A percentile compares a stretch with the other conserved stretches of the same genome.
phyloP scores from a whole-genome alignment of 768 basidiomycete species.

The Tulasnella sp. region DNA sequence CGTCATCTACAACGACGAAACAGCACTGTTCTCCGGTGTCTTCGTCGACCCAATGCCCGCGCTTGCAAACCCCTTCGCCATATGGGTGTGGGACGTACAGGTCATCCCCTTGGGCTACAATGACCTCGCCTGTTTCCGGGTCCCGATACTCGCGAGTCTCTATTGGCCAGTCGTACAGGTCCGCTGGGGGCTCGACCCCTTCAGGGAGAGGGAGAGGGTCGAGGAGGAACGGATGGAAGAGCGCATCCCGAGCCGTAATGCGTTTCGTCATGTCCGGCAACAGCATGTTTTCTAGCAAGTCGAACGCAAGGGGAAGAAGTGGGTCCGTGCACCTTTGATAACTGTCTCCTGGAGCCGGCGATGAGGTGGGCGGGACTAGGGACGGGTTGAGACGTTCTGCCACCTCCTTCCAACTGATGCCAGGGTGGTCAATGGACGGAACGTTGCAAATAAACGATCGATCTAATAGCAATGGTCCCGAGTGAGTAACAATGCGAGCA shows the following conservation, averaged over 20 bases:
- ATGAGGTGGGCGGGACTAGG: constrained; percentile 36
- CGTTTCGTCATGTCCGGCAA: constrained; percentile 74
- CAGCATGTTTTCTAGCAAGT: constrained; percentile 69
- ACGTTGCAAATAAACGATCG: constrained; percentile 89
- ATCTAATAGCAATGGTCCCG: constrained; percentile 47
- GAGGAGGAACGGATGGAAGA: constrained; percentile 73
- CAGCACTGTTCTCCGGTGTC: constrained; percentile 49
- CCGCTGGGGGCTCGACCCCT: constrained; percentile 30
- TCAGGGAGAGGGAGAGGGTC: constrained; percentile 33
- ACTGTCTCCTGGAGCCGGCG: background rate
- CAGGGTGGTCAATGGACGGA: constrained; percentile 64
- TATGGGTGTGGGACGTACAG: constrained; percentile 65
- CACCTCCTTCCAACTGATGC: constrained; percentile 67
- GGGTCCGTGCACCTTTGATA: constrained; percentile 25
- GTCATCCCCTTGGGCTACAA: constrained; percentile 43
- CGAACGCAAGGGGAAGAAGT: constrained; percentile 50
- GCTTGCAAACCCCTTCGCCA: constrained; percentile 63
- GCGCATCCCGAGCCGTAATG: constrained; percentile 67
- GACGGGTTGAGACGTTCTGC: constrained; percentile 73
- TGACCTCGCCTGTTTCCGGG: constrained; percentile 5
- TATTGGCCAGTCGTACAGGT: constrained; percentile 40
- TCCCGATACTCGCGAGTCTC: constrained; percentile 26
- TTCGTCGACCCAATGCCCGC: constrained; percentile 58
- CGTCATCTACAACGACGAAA: constrained; percentile 18
- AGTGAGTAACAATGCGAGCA: background rate